These are phyloP conservation scores for Entomortierella beljakovae DNA, from an alignment of 192 early-diverging fungal species.

Conservation along the genomic window DNA sequence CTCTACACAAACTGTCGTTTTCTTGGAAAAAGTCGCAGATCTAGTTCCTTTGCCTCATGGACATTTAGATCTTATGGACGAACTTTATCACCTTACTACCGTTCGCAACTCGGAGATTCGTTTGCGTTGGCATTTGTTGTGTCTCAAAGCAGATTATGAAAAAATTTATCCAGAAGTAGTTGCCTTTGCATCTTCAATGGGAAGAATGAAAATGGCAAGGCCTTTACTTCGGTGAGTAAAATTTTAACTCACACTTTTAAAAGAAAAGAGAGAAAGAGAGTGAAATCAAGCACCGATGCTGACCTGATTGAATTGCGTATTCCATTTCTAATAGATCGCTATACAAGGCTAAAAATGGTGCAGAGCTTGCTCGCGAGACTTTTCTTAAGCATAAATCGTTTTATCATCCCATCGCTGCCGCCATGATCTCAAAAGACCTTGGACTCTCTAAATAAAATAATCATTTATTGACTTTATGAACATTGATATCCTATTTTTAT, in stretches of 20 bases:
- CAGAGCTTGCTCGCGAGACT: slow-evolving; percentile 81
- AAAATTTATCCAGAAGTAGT: slow-evolving; percentile 80
- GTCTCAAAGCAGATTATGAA: slow-evolving; percentile 80
- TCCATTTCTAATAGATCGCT: slow-evolving; percentile 58
- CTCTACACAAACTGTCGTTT: slow-evolving; percentile 78
- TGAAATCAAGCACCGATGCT: too few relatives aligned
- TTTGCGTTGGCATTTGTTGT: slow-evolving; percentile 86
- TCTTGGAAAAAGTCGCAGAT: slow-evolving; percentile 81
- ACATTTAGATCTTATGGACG: slow-evolving; percentile 75
- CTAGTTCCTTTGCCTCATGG: slow-evolving; percentile 60
- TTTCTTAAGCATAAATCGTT: slow-evolving; percentile 81
- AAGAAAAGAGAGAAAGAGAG: not conserved
- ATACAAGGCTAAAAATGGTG: slow-evolving; percentile 75
- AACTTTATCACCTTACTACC: slow-evolving; percentile 75
- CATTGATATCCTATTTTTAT: too few relatives aligned
- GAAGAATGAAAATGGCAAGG: slow-evolving; percentile 82
- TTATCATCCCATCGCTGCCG: slow-evolving; percentile 94
- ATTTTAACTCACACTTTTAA: not conserved
- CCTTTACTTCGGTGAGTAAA: slow-evolving; percentile 74
- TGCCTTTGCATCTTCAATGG: slow-evolving; percentile 84
- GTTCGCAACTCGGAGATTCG: slow-evolving; percentile 88
- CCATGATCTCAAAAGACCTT: slow-evolving; percentile 87
- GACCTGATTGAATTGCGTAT: not conserved
- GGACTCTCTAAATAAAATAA: slow-evolving; percentile 26
- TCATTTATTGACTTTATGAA: too few relatives aligned